Conservation (phyloP, 2,329 filamentous ascomycete genomes). For the Beauveria australis region DNA sequence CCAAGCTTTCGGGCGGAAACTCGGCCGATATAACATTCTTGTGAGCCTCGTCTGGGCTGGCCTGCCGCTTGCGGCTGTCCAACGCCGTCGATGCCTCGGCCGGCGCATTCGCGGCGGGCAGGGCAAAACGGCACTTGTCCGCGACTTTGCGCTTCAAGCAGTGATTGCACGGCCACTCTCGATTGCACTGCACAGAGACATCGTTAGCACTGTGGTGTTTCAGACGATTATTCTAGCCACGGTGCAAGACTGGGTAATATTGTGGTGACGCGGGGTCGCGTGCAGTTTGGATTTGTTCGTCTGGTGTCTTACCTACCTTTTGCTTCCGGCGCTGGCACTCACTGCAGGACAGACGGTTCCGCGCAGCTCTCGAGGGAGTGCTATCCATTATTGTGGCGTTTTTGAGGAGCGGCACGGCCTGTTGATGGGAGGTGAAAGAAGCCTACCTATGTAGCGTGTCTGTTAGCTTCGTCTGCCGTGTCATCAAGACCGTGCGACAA, state of each 20-base stretch:
- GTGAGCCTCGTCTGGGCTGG: conserved; percentile 6
- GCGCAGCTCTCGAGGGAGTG: neutral
- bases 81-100: neutral
- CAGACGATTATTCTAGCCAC: neutral
- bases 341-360: conserved; percentile 29
- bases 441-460: neutral
- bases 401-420: neutral
- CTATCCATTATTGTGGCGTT: neutral
- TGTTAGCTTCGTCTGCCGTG: neutral
- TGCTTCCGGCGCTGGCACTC: conserved; percentile 35
- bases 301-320: conserved; percentile 25
- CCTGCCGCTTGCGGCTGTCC: conserved; percentile 9
- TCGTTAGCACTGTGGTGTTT: conserved; percentile 8
- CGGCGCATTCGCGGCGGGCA: conserved; percentile 15
- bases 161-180: conserved; percentile 32
- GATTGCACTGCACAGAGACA: conserved; percentile 24
- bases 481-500: neutral
- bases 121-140: conserved; percentile 26
- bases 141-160: conserved; percentile 31
- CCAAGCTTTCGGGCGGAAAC: neutral
- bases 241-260: neutral
- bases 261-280: neutral
- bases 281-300: neutral
- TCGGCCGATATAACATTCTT: conserved; percentile 8
- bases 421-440: neutral